These are phyloP conservation scores for Lactarius psammicola DNA, from an alignment of 768 basidiomycete species.

Conservation along the genomic window DNA sequence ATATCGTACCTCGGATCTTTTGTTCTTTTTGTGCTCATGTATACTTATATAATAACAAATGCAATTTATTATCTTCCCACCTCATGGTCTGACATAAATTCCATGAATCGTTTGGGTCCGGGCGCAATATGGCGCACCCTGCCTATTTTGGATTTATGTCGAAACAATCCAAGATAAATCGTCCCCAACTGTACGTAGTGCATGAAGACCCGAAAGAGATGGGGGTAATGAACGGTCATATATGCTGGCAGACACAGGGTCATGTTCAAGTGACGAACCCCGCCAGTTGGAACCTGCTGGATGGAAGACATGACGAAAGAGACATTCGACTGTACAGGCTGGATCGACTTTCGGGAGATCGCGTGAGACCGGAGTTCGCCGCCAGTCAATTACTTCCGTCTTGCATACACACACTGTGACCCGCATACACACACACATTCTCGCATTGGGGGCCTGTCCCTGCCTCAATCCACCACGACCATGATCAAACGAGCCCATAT, in stretches of 20 bases:
- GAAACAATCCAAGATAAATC: background rate
- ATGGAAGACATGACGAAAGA: background rate
- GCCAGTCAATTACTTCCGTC: background rate
- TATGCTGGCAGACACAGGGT: background rate
- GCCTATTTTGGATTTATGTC: background rate
- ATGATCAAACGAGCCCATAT: slow-evolving; percentile 18
- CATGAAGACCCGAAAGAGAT: no score
- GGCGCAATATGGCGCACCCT: background rate
- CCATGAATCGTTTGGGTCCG: background rate
- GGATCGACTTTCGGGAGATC: background rate
- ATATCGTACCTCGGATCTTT: slow-evolving; percentile 17
- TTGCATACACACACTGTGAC: background rate
- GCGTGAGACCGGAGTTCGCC: background rate
- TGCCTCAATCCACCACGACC: slow-evolving; percentile 1
- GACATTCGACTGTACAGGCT: background rate
- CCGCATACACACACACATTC: background rate
- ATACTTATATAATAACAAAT: slow-evolving; percentile 4
- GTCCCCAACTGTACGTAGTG: background rate
- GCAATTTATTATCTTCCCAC: background rate
- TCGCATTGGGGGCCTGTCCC: background rate
- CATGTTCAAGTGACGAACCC: background rate
- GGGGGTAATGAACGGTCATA: no score
- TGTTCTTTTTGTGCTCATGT: slow-evolving; percentile 20
- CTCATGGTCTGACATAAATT: slow-evolving; percentile 2
- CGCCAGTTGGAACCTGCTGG: background rate